phyloP scores from a whole-genome alignment of 1,284 basidiomycete species.

The Ustilago cynodontis region DNA sequence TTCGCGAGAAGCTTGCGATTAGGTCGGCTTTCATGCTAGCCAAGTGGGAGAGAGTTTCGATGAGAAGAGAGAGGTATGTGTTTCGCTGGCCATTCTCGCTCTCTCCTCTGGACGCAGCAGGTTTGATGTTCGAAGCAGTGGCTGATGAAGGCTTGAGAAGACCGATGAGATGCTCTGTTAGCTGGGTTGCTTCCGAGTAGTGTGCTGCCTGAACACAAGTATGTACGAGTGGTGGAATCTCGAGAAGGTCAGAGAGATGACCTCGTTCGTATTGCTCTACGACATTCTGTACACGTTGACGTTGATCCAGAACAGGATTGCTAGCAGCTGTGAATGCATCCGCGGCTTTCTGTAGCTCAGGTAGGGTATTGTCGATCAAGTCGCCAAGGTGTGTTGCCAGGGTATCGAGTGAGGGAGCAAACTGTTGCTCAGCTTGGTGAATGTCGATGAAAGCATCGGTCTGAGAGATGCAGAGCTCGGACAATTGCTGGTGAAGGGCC shows the following conservation, averaged over 20 bases:
- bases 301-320: slow-evolving; percentile 25
- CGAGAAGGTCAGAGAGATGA: slow-evolving; percentile 88
- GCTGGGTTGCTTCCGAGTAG: slow-evolving; percentile 88
- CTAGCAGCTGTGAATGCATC: slow-evolving; percentile 24
- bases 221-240: slow-evolving; percentile 88
- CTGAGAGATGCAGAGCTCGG: slow-evolving; percentile 54
- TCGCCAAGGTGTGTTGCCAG: slow-evolving; percentile 30
- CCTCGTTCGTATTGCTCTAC: slow-evolving; percentile 76
- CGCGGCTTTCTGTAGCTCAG: slow-evolving; percentile 30
- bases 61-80: slow-evolving; percentile 77
- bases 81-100: slow-evolving; percentile 10
- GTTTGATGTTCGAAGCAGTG: not conserved
- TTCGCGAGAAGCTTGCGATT: slow-evolving; percentile 81
- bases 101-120: no score
- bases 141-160: slow-evolving; percentile 67
- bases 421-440: slow-evolving; percentile 46
- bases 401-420: slow-evolving; percentile 29
- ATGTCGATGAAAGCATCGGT: slow-evolving; percentile 50
- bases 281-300: slow-evolving; percentile 32
- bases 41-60: slow-evolving; percentile 80
- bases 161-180: slow-evolving; percentile 77
- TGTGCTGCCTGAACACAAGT: slow-evolving; percentile 91
- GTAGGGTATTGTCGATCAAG: slow-evolving; percentile 27
- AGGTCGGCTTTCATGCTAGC: slow-evolving; percentile 76
- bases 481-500: slow-evolving; percentile 44